Base-by-base conservation (phyloP, 2,329 filamentous ascomycete species). In the Pseudopyrenochaeta lycopersici region DNA sequence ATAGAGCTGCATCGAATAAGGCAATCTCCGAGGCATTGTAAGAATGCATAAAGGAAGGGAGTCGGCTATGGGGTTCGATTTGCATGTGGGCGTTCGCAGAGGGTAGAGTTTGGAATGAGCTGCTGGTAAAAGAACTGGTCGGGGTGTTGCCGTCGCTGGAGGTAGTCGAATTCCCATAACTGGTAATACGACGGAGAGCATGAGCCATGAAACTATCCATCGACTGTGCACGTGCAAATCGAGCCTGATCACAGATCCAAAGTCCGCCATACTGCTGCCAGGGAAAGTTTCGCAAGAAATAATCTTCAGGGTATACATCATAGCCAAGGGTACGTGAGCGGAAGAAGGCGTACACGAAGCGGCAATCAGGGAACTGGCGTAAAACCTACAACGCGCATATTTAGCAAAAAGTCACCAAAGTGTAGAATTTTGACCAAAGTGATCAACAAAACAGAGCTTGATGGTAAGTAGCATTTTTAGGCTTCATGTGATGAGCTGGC, bases 261-360 rank as follows among this genome's bases (percentile, higher is more conserved):
- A 77, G 63, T 29, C 72, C 69, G 10, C 73, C 73, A 53, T 74
- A 77, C 46, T 73, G 64, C 20, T 71, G 68, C 74, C 74, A 77
- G 0, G 74, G 74, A 45, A 77, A 76, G 46, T 62, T 73, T n/a
- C 56, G 62, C 7, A 75, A 61, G 40, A 76, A 77, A 40, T 71
- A 57, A 40, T 76, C 71, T 59, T 76, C 74, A 5, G 74, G 74
- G 31, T 76, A 75, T 17, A 76, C 71, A 32, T 76, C 73, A 54
- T 72, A 76, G 18, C 73, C 73, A 39, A 75, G 66, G 0, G 72
- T 74, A 7, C 64, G 64, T 35, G 68, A 68, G 54, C 72, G 71
- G 50, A 75, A 76, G 56, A 77, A 76, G 31, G 62, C 72, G 60
- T 76, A 77, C 11, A 77, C 64, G 43, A 63, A 77, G 27, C 71